Evolutionary conservation across 2,329 filamentous ascomycete genomes (phyloP).

Genomic region (Fragosphaeria purpurea): DNA sequence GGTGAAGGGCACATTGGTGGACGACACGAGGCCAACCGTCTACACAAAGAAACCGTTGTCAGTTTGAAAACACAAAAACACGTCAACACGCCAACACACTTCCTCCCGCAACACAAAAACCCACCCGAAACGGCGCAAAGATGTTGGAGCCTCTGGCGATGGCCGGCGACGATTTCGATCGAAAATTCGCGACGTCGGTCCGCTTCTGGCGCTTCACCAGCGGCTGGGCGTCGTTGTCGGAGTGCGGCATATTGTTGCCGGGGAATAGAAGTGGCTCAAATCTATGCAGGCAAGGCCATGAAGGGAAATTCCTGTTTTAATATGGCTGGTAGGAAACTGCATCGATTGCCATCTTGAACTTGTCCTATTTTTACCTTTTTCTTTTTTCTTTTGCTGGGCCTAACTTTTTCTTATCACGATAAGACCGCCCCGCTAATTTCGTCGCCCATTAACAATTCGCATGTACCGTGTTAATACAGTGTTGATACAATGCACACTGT

Average conservation of each 20-base stretch:
- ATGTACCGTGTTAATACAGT: neutral
- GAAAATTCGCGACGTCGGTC: constrained; percentile 22
- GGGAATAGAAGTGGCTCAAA: neutral
- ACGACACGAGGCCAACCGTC: constrained; percentile 90
- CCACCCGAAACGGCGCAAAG: constrained; percentile 86
- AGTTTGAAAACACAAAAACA: neutral
- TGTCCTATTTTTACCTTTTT: neutral
- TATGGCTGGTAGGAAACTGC: neutral
- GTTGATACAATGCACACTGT: neutral
- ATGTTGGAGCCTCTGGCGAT: constrained; percentile 56
- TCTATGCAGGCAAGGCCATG: too few relatives aligned
- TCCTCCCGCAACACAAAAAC: constrained; percentile 20
- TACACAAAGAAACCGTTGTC: constrained; percentile 24
- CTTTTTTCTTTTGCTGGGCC: constrained; percentile 3
- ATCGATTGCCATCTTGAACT: neutral
- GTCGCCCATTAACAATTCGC: neutral
- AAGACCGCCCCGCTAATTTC: neutral
- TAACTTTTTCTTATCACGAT: constrained; percentile 10
- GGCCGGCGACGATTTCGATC: constrained; percentile 28
- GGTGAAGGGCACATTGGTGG: constrained; percentile 82
- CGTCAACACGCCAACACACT: too few relatives aligned
- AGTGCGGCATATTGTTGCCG: constrained; percentile 41
- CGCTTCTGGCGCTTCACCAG: constrained; percentile 70
- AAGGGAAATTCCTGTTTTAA: too few relatives aligned
- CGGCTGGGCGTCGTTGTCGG: constrained; percentile 45